Base-by-base conservation (phyloP, 192 early-diverging fungal genomes). In the Backusella tuberculispora region DNA sequence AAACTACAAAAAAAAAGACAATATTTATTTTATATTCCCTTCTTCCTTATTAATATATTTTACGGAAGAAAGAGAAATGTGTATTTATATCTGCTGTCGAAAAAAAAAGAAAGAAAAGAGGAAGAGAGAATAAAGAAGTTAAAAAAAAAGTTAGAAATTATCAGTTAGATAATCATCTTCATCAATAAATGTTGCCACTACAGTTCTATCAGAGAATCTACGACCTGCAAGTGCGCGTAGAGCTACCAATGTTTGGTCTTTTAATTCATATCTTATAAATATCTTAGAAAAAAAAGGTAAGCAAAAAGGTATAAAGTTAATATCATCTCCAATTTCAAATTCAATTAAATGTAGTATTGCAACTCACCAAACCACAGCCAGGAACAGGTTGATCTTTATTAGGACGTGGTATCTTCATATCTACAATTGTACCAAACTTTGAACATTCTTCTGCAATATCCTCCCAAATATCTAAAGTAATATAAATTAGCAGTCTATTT, bases 361-460 rank as follows among this genome's bases (percentile, higher is more conserved):
- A 15, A 50, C 72, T 71, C 81, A 94, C 93, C 86, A 96, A 98
- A 80, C 95, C 97, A 29, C 96, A 80, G 46, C 95, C 94, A 2
- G 92, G 77, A 21, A 85, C 86, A 9, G 83, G 80, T 8, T 80
- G 78, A 4, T 86, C 89, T 42, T 83, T 72, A 15, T 77, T 74
- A 9, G 93, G 93, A 29, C 95, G 84, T 41, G 97, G 97, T 74
- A 99, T 97, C 71, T 86, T 88, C 74, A 98, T 82, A 10, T 91
- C 88, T 3, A 80, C 64, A 21, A 99, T 83, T 17, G 74, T 75
- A 15, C 97, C 97, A 83, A 92, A 97, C 78, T 91, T 96, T 60
- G 78, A 74, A 79, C 94, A 96, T 80, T 99, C 97, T 10, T 95
- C 94, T n/a, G 84, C 84, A 63, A 98, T 89, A 83, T 99, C 97